Conservation (phyloP, 345 rosid genomes). For the Dimocarpus longan region DNA sequence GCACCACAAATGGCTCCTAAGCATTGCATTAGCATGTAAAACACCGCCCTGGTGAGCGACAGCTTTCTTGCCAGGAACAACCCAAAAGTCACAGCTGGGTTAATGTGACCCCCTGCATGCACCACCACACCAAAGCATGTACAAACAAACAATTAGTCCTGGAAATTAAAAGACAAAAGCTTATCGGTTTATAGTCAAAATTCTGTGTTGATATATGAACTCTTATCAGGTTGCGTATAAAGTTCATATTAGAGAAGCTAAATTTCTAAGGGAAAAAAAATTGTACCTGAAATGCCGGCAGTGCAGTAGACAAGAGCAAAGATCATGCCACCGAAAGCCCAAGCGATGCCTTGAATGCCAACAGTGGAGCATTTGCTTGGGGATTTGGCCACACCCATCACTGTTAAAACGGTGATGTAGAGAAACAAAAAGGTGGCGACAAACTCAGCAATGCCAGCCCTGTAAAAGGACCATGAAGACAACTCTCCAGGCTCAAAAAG, state of each 20-base stretch:
- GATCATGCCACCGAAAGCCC: conserved; percentile 56
- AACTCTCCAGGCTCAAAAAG: conserved; percentile 34
- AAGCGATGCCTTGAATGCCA: conserved; percentile 44
- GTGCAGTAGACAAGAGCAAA: conserved; percentile 47
- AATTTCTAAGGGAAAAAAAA: no score
- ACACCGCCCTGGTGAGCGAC: conserved; percentile 45
- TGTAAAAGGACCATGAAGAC: conserved; percentile 39
- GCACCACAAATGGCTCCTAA: conserved; percentile 50
- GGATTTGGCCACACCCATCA: conserved; percentile 43
- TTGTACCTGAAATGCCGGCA: conserved; percentile 46
- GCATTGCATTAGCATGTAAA: conserved; percentile 49
- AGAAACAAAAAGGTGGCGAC: conserved; percentile 45
- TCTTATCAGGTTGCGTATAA: not conserved
- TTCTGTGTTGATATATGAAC: no score
- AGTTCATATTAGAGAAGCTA: no score
- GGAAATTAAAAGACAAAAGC: no score
- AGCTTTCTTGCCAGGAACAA: conserved; percentile 48
- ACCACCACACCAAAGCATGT: not conserved
- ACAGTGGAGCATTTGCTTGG: conserved; percentile 38
- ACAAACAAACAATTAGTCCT: not conserved
- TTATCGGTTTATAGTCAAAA: not conserved
- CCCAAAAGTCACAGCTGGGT: conserved; percentile 53
- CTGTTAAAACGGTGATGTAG: conserved; percentile 39
- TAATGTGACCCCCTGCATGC: conserved; percentile 49
- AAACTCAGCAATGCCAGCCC: conserved; percentile 42